phyloP scores from a whole-genome alignment of 192 early-diverging fungal species.

The Gamsiella multidivaricata region DNA sequence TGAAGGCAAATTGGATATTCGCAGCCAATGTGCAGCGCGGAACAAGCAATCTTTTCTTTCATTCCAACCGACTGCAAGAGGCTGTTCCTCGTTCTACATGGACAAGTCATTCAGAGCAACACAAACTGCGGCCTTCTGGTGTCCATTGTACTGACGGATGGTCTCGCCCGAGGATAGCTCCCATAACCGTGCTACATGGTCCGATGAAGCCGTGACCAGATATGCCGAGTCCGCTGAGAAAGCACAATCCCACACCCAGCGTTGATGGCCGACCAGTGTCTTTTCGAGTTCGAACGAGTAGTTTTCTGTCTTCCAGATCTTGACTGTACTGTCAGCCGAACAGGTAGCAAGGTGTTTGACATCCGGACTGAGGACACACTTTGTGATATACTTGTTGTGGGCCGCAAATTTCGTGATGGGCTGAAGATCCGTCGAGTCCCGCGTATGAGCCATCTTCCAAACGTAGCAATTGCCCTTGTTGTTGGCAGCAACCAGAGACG shows the following conservation, averaged over 20 bases:
- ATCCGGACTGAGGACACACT: slow-evolving; percentile 86
- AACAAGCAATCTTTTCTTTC: too few relatives aligned
- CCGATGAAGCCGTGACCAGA: slow-evolving; percentile 89
- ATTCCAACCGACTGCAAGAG: too few relatives aligned
- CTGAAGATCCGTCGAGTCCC: slow-evolving; percentile 70
- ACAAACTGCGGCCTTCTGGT: slow-evolving; percentile 89
- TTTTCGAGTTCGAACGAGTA: slow-evolving; percentile 75
- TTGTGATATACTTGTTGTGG: slow-evolving; percentile 86
- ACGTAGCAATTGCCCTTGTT: slow-evolving; percentile 82
- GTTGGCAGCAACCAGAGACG: slow-evolving; percentile 84
- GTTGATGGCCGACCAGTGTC: slow-evolving; percentile 82
- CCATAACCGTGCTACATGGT: slow-evolving; percentile 86
- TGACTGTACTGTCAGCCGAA: slow-evolving; percentile 88
- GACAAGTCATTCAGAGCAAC: slow-evolving; percentile 86
- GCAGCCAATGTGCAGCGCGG: too few relatives aligned
- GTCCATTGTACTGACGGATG: slow-evolving; percentile 89
- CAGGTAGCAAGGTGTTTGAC: slow-evolving; percentile 85
- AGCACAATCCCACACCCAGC: slow-evolving; percentile 94
- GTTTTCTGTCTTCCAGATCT: slow-evolving; percentile 80
- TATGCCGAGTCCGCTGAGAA: slow-evolving; percentile 94
- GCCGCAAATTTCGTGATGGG: slow-evolving; percentile 77
- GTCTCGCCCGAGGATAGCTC: slow-evolving; percentile 82
- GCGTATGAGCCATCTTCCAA: slow-evolving; percentile 75
- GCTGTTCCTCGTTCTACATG: too few relatives aligned
- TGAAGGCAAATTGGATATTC: too few relatives aligned